A percentile compares a stretch with the other conserved stretches of the same genome.
Conservation (phyloP, 2,329 filamentous ascomycete genomes). For the Didymella lethalis region DNA sequence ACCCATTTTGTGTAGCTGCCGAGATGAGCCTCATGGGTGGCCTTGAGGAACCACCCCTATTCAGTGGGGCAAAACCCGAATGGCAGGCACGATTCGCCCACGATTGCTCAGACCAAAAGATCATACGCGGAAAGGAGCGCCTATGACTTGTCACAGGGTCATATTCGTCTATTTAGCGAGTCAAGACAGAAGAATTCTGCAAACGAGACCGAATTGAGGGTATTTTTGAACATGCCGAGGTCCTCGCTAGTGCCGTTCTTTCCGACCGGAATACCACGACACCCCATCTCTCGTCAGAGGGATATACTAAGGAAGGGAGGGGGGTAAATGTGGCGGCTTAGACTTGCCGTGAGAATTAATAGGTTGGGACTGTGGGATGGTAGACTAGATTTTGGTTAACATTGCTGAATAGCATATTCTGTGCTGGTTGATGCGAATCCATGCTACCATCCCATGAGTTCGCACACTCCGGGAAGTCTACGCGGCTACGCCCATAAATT, state of each 20-base stretch:
- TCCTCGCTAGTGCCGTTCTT: not conserved
- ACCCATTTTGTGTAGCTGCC: not conserved
- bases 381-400: too few species aligned
- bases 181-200: too few species aligned
- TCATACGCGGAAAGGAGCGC: not conserved
- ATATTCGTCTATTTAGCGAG: not conserved
- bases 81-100: not conserved
- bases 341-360: too few species aligned
- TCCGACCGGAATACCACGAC: not conserved
- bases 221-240: not conserved
- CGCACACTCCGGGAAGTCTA: too few species aligned
- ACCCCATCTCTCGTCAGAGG: not conserved
- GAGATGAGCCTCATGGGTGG: slow-evolving; percentile 10
- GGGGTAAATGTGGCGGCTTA: too few species aligned
- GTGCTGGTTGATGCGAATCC: too few species aligned
- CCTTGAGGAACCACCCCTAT: not conserved
- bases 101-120: not conserved
- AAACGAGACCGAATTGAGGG: not conserved
- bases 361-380: too few species aligned
- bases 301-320: too few species aligned
- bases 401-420: too few species aligned
- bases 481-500: not conserved
- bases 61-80: not conserved
- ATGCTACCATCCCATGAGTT: too few species aligned
- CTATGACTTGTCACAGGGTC: not conserved